Evolutionary conservation across 371 early-diverging fungal species (phyloP), one percentile per base, ranked within the genome.

Genomic region (Mucor racemosus): DNA sequence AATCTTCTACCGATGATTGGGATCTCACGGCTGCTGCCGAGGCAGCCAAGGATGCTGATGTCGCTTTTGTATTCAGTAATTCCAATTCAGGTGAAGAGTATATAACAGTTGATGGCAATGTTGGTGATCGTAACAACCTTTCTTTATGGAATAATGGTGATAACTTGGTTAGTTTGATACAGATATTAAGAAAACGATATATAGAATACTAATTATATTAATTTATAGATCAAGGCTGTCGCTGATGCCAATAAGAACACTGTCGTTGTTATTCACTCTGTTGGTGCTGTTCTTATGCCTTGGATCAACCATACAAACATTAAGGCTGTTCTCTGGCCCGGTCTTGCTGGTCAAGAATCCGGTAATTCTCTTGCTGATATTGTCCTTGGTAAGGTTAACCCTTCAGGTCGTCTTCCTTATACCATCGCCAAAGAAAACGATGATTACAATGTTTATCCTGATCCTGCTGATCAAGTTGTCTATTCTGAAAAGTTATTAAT

Each of bases 311-410:
- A 87, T 66, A 81, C 85, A 17, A 86, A 86, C 55, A 76, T 82
- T 56, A 84, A 76, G 36, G 86, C 87, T 35, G 73, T 89, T 36
- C 60, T 89, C 15, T 79, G 79, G 71, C 82, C 87, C 33, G 77
- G 80, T 62, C 65, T 80, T 64, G 77, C 79, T 33, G 79, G 82
- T 44, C 86, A 90, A 74, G 90, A 88, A 65, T 72, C 84, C 17
- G 90, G 90, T 34, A 85, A 87, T 54, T 73, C 88, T 31, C 71
- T 90, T 46, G 85, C 87, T 6, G 84, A 86, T 66, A 73, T 90
- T 15, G 67, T 90, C 8, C 83, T 84, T 68, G 90, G 89, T 38
- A 76, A 77, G 34, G 78, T 81, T 44, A 88, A 86, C 55, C 90
- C 90, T 10, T 84, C 84, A 56, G 82, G 86, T 7, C 81, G 87